These are phyloP conservation scores for Tylopilus intermedius DNA, from an alignment of 768 basidiomycete species.

Conservation along the genomic window DNA sequence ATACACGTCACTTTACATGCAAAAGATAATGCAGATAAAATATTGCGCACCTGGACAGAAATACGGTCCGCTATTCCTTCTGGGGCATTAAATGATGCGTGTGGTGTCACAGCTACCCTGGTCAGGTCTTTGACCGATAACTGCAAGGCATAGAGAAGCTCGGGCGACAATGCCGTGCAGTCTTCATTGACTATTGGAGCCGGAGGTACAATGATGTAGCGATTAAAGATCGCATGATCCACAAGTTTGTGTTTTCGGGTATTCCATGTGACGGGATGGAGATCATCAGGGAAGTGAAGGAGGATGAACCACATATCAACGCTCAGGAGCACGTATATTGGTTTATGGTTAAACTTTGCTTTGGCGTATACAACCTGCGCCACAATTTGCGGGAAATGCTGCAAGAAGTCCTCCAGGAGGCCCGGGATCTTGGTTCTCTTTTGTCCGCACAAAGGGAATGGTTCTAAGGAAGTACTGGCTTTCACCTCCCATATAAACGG, in stretches of 20 bases:
- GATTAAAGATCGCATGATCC: too few relatives aligned
- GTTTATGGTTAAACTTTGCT: too few relatives aligned
- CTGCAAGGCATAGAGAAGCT: neutral
- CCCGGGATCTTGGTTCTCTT: neutral
- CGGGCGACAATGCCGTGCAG: neutral
- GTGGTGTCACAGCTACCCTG: neutral
- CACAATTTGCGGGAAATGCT: too few relatives aligned
- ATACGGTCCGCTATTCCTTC: neutral
- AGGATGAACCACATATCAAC: too few relatives aligned
- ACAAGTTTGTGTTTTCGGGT: too few relatives aligned
- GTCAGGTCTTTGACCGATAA: neutral
- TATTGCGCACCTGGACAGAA: too few relatives aligned
- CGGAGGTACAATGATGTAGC: neutral
- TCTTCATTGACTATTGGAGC: neutral
- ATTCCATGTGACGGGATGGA: too few relatives aligned
- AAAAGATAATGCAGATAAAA: too few relatives aligned
- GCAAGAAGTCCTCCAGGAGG: neutral
- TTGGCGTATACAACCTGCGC: too few relatives aligned
- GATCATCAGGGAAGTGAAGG: too few relatives aligned
- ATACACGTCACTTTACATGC: too few relatives aligned
- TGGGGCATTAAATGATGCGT: neutral
- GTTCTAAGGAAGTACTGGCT: neutral
- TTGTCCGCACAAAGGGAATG: neutral
- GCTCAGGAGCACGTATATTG: too few relatives aligned
- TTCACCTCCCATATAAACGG: constrained; percentile 1